A percentile compares a stretch with the other conserved stretches of the same genome.
These are phyloP conservation scores for Podospora australis DNA, from an alignment of 495 filamentous ascomycete genomes.

Conservation along the genomic window DNA sequence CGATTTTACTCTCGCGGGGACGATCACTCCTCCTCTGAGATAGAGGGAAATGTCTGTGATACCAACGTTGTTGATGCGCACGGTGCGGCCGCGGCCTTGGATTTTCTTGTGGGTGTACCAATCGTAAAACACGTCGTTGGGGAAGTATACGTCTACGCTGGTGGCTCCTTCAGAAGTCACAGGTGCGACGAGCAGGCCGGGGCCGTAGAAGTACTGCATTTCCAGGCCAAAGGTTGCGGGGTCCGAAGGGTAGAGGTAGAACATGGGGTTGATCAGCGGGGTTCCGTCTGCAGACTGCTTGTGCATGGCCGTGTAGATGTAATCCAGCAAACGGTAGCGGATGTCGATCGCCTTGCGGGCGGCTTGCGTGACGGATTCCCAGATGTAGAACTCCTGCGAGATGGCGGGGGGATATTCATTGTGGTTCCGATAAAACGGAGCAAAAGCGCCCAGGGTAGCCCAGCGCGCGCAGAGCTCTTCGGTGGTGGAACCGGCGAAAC, in stretches of 20 bases:
- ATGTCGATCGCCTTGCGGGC: constrained; percentile 67
- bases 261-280: constrained; percentile 63
- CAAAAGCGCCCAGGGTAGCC: constrained; percentile 75
- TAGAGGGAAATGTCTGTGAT: constrained; percentile 67
- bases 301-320: constrained; percentile 73
- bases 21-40: constrained; percentile 62
- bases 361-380: constrained; percentile 55
- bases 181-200: constrained; percentile 64
- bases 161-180: constrained; percentile 60
- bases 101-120: constrained; percentile 57
- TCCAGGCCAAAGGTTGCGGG: constrained; percentile 53
- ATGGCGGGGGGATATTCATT: constrained; percentile 40
- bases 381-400: constrained; percentile 76
- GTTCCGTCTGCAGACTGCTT: constrained; percentile 59
- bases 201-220: constrained; percentile 60
- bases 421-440: constrained; percentile 81
- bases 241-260: constrained; percentile 66
- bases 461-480: constrained; percentile 79
- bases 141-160: constrained; percentile 65
- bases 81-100: constrained; percentile 46
- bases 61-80: constrained; percentile 48
- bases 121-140: constrained; percentile 72
- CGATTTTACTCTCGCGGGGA: constrained; percentile 55
- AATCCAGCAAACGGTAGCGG: constrained; percentile 71
- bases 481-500: constrained; percentile 64